Base-by-base conservation (phyloP, 805 yeast genomes). In the Hanseniaspora occidentalis region DNA sequence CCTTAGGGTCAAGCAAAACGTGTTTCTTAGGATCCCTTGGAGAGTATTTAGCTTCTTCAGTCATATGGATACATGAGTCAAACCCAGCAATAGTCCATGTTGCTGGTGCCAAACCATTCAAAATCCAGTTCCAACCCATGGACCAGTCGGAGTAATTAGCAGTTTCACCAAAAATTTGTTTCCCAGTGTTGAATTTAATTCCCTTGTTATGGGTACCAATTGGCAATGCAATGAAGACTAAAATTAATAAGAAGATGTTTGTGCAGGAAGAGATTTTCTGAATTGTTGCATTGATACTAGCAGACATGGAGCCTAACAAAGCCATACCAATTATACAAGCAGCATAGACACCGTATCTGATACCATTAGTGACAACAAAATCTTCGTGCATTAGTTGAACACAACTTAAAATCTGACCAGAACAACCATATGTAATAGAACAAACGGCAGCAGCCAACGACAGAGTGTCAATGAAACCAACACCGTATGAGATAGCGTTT, bases 31-130 rank as follows among this genome's bases (percentile, higher is more conserved):
- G 24, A 29, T 41, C 31, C 51, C 41, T 50, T 50, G 18, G 85
- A 80, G 51, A 76, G 71, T 41, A 41, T 40, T 65, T 63, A 20
- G 80, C 80, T 56, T 79, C 85, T 56, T 79, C 88, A 19, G 79
- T 66, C 73, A 77, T 73, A 61, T 79, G 85, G 38, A 79, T 75
- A 50, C 79, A 75, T 6, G 82, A 71, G 54, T 79, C 86, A 54
- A 77, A 79, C 0, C 81, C 76, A 20, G 82, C 81, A 53, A 79
- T 78, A 16, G 84, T 77, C 86, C 88, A 80, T 43, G 78, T 70
- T 1, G 78, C 76, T 1, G 84, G 77, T 73, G 76, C 69, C 68
- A 76, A 72, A 11, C 70, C 65, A 31, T 60, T 61, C 47, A 76
- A 56, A 43, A 67, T 57, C 43, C 64, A 49, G 65, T 73, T 69